Evolutionary conservation across 352 stramenopile species (phyloP), one percentile per base, ranked within the genome.

Genomic region (Phytophthora pistaciae): DNA sequence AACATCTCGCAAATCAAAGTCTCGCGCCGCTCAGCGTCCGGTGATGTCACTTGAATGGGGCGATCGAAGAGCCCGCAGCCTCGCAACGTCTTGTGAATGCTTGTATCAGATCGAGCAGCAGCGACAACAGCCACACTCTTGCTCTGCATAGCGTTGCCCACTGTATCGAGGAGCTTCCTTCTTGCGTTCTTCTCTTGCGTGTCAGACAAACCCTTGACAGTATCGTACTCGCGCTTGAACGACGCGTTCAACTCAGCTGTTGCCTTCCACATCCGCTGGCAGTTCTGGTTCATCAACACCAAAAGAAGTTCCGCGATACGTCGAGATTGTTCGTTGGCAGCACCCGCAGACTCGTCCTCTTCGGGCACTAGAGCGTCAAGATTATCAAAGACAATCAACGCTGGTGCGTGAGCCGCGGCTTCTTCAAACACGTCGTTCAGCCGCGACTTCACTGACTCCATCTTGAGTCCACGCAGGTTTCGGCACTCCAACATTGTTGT

Each of bases 281-380:
- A 68, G 7, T 70, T 79, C 11, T 90, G 74, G 31, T 83, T 80
- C 71, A 94, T 82, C 20, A 91, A 60, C 31, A 83, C 80, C 27
- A 91, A 74, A 1, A 97, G 44, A 40, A 90, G 78, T 55, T 96
- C 90, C 0, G 90, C 91, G 6, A 97, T 90, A n/a, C 90, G 89
- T 16, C 88, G 83, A 8, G 91, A 86, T 77, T 97, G 91, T n/a
- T 95, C 90, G 52, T 96, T 97, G 6, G 80, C 85, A 14, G 81
- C 72, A 20, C 87, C 85, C 27, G 70, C 77, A 14, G 88, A 84
- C 27, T 97, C 91, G 20, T 91, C 77, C 77, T 97, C 90, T 65
- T 91, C 80, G 10, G 90, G 91, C 6, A 92, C 76, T 16, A 97
- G 60, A 20, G 88, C 87, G 57, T 97, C 90, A 54, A 97, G 55